Conservation (phyloP, 495 filamentous ascomycete species). For the Alectoria sarmentosa region DNA sequence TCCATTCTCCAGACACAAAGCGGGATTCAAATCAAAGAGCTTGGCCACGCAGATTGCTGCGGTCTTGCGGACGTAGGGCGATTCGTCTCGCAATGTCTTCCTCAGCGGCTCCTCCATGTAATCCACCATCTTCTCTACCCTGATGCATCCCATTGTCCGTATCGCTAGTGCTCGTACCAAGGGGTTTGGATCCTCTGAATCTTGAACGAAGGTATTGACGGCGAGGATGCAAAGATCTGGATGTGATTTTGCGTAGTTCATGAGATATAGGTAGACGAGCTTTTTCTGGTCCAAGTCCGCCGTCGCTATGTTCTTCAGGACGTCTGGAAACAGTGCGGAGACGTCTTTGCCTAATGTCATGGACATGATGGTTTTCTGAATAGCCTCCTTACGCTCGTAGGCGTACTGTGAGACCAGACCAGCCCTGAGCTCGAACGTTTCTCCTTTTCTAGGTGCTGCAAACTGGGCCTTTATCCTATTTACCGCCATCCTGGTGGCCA, state of each 20-base stretch:
- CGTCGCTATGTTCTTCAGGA: conserved; percentile 98
- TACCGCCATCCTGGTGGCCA: conserved; percentile 65
- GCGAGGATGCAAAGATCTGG: conserved; percentile 98
- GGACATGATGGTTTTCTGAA: conserved; percentile 99
- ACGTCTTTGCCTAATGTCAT: conserved; percentile 99
- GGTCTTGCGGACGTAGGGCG: conserved; percentile 96
- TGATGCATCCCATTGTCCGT: conserved; percentile 98
- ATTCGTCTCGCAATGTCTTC: conserved; percentile 95
- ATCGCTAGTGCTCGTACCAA: conserved; percentile 92
- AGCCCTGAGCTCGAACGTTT: conserved; percentile 95
- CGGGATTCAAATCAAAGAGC: conserved; percentile 88
- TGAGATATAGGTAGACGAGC: conserved; percentile 96
- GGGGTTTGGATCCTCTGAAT: conserved; percentile 97
- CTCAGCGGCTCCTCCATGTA: conserved; percentile 98
- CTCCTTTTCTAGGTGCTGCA: conserved; percentile 85
- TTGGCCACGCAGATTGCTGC: conserved; percentile 97
- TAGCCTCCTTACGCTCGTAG: conserved; percentile 96
- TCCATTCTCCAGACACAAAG: conserved; percentile 90
- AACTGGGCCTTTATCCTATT: conserved; percentile 95
- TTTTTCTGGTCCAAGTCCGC: conserved; percentile 97
- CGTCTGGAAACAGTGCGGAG: conserved; percentile 93
- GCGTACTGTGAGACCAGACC: conserved; percentile 99
- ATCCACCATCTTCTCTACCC: conserved; percentile 99
- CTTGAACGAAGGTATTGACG: conserved; percentile 98
- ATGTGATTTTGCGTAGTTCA: conserved; percentile 99